phyloP scores from a whole-genome alignment of 495 filamentous ascomycete species.

The Daldinia caldariorum region DNA sequence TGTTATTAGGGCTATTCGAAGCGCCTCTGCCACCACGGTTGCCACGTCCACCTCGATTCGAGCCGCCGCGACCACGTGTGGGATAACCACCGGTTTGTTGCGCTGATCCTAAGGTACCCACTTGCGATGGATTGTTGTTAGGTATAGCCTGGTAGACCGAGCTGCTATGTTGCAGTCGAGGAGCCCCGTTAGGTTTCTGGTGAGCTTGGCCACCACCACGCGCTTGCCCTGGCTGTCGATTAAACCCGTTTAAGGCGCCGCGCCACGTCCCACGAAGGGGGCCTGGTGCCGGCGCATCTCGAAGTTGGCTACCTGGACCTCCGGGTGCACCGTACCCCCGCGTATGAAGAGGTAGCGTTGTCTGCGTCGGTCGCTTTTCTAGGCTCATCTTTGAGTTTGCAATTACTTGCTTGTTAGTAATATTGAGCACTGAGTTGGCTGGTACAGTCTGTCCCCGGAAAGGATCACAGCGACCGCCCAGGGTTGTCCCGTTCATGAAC shows the following conservation, averaged over 20 bases:
- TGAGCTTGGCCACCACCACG: conserved; percentile 44
- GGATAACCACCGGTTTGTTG: conserved; percentile 28
- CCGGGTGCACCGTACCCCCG: conserved; percentile 69
- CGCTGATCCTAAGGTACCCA: conserved; percentile 40
- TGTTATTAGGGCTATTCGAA: conserved; percentile 29
- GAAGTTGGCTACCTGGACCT: conserved; percentile 65
- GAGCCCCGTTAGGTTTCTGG: conserved; percentile 53
- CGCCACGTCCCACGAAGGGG: conserved; percentile 78
- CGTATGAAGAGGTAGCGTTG: conserved; percentile 65
- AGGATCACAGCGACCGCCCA: conserved; percentile 89
- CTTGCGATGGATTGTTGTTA: conserved; percentile 39
- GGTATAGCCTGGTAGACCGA: conserved; percentile 52
- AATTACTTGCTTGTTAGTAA: conserved; percentile 82
- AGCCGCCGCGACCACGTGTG: conserved; percentile 47
- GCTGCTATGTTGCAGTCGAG: conserved; percentile 57
- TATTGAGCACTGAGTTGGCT: conserved; percentile 82
- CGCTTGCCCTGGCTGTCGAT: conserved; percentile 49
- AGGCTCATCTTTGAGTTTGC: conserved; percentile 74
- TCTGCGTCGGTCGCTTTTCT: conserved; percentile 66
- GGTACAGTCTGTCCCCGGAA: conserved; percentile 96
- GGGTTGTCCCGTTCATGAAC: conserved; percentile 94
- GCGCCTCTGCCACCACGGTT: conserved; percentile 47
- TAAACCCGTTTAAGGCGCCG: conserved; percentile 65
- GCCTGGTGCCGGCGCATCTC: conserved; percentile 71
- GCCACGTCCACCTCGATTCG: conserved; percentile 39